Evolutionary conservation across 495 filamentous ascomycete genomes (phyloP).

Genomic region (Tetracladium setigerum): DNA sequence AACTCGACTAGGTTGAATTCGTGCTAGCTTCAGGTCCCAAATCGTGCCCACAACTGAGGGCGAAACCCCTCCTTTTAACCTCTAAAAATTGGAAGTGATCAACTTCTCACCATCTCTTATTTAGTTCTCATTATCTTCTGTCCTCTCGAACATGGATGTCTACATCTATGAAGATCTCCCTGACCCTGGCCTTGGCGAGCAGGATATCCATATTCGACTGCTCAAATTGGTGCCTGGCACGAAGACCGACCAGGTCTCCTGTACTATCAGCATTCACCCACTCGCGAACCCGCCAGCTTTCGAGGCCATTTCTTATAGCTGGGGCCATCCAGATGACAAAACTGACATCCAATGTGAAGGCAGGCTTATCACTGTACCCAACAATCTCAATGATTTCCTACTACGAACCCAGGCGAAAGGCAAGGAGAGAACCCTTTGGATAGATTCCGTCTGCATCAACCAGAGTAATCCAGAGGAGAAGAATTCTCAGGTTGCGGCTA

Average conservation of each 20-base stretch:
- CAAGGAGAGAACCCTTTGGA: constrained; percentile 6
- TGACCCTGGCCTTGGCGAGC: too few relatives aligned
- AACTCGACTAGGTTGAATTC: too few relatives aligned
- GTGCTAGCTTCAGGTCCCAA: too few relatives aligned
- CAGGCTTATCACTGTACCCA: constrained; percentile 14
- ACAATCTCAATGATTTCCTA: constrained; percentile 23
- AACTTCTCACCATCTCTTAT: too few relatives aligned
- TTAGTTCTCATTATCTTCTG: too few relatives aligned
- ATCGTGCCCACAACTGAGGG: too few relatives aligned
- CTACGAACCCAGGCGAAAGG: constrained; percentile 16
- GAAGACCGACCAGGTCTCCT: neutral
- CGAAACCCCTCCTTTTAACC: too few relatives aligned
- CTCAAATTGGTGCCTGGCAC: neutral
- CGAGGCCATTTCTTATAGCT: constrained; percentile 30
- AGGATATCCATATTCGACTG: neutral
- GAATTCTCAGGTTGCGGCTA: neutral
- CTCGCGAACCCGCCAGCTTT: constrained; percentile 14
- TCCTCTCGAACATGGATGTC: too few relatives aligned
- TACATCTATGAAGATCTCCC: too few relatives aligned
- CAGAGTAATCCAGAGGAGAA: constrained; percentile 11
- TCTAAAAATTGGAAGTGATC: too few relatives aligned
- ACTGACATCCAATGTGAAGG: constrained; percentile 18
- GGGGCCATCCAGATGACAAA: constrained; percentile 20
- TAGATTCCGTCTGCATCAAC: constrained; percentile 17
- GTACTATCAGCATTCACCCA: neutral